Base-by-base conservation (phyloP, 2,329 filamentous ascomycete species). In the Monosporascus cannonballus region DNA sequence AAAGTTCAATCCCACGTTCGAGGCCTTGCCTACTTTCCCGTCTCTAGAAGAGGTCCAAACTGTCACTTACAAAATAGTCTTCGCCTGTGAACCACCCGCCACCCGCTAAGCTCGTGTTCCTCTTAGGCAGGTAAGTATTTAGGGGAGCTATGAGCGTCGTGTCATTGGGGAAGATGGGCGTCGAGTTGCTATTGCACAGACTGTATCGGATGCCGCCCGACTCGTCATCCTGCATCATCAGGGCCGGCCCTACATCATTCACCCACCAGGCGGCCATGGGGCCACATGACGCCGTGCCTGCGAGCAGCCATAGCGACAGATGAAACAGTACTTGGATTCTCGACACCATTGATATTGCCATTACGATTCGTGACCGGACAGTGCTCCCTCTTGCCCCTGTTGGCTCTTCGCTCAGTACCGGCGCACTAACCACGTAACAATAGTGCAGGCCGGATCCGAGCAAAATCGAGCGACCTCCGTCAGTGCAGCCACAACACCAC, bases 201-300 rank as follows among this genome's bases (percentile, higher is more conserved):
- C 66, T 73, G 58, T 74, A 69, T 36, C 62, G 64, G 49, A 73
- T 66, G 14, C 55, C 55, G 17, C 64, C 66, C 2, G 67, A 69
- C n/a, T 64, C 64, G 25, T 62, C 58, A 58, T 73, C 69, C 53
- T 70, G 69, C 47, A 70, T 53, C 34, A 73, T 57, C 18, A 74
- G 49, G 41, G 69, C 67, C 14, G 68, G 65, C 1, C 64, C 70
- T 41, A 64, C 54, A 3, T 56, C 56, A 38, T 64, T 64, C 1
- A 59, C 70, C 62, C 60, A 70, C 71, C 71, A 74, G 1, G 69
- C 68, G 5, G 68, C 62, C 6, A 73, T 66, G 14, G 59, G 54
- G 25, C 62, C 65, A 27, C 57, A 57, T 14, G 55, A 58, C 8
- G 56, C 62, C 20, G 56, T 54, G n/a, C 47, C 52, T 5, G 57